Evolutionary conservation across 164 flowering plant species (phyloP).

Genomic region (Kingdonia uniflora): DNA sequence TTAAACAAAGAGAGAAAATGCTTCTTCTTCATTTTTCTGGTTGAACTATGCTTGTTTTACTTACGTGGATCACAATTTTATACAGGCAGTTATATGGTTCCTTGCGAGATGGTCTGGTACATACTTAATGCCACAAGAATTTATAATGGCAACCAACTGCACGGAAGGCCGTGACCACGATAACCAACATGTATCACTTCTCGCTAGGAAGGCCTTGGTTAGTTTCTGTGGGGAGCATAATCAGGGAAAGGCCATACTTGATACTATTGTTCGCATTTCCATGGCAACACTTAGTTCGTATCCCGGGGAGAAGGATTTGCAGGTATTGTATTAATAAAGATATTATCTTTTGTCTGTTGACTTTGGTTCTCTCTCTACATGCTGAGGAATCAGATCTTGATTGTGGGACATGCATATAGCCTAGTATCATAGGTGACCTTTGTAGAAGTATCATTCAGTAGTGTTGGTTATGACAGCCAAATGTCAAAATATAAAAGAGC

Average conservation of each 20-base stretch:
- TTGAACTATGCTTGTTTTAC: too few relatives aligned
- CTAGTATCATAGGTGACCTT: too few relatives aligned
- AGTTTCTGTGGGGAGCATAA: conserved; percentile 58
- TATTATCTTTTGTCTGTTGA: too few relatives aligned
- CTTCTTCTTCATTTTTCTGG: too few relatives aligned
- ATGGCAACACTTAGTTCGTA: conserved; percentile 53
- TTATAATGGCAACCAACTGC: conserved; percentile 18
- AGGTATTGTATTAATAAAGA: conserved; percentile 32
- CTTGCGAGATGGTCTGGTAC: conserved; percentile 93
- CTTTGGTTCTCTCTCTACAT: neutral
- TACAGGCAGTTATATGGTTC: conserved; percentile 88
- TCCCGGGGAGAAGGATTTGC: conserved; percentile 87
- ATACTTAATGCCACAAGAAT: conserved; percentile 60
- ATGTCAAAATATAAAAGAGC: too few relatives aligned
- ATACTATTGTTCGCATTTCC: conserved; percentile 60
- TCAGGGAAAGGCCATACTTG: conserved; percentile 68
- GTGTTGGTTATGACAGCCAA: too few relatives aligned
- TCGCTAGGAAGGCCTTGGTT: conserved; percentile 33
- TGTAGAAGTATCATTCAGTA: too few relatives aligned
- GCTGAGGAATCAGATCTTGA: too few relatives aligned
- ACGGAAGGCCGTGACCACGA: conserved; percentile 14
- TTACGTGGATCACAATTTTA: too few relatives aligned
- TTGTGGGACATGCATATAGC: too few relatives aligned
- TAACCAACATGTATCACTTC: conserved; percentile 16
- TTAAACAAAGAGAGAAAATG: too few relatives aligned